Percentiles rank a stretch among this genome's conserved stretches.
These are phyloP conservation scores for Camellia japonica DNA, from an alignment of 148 eudicot species.

Conservation along the genomic window DNA sequence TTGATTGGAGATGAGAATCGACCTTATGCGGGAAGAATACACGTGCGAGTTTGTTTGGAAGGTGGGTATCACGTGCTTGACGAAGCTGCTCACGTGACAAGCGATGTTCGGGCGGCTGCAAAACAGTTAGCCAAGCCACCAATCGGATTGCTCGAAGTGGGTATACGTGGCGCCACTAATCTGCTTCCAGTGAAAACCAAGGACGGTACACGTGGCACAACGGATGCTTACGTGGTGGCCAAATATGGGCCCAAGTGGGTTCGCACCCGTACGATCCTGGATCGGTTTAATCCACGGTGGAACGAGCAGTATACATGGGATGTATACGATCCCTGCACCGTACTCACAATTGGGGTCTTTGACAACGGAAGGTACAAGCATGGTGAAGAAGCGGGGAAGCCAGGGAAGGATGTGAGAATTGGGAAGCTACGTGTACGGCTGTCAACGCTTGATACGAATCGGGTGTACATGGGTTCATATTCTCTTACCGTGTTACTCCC, in stretches of 20 bases:
- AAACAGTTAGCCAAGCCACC: conserved; percentile 73
- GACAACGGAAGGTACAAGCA: conserved; percentile 70
- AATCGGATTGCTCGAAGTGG: conserved; percentile 81
- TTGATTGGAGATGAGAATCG: conserved; percentile 55
- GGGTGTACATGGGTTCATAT: conserved; percentile 55
- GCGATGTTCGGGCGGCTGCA: conserved; percentile 72
- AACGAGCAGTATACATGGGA: conserved; percentile 94
- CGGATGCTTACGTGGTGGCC: conserved; percentile 83
- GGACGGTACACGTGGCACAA: conserved; percentile 79
- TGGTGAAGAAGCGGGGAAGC: conserved; percentile 41
- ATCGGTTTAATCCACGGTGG: conserved; percentile 87
- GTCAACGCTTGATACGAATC: conserved; percentile 68
- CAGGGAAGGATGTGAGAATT: conserved; percentile 55
- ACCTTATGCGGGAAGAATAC: conserved; percentile 77
- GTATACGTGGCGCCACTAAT: conserved; percentile 72
- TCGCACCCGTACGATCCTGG: conserved; percentile 73
- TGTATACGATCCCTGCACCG: conserved; percentile 86
- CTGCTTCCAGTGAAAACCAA: conserved; percentile 74
- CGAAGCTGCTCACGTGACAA: conserved; percentile 94
- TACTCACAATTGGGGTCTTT: conserved; percentile 76
- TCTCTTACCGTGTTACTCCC: conserved; percentile 67
- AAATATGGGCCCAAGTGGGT: conserved; percentile 94
- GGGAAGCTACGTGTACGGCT: conserved; percentile 73
- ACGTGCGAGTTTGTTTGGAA: conserved; percentile 66
- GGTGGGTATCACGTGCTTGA: conserved; percentile 99